Base-by-base conservation (phyloP, 192 early-diverging fungal genomes). In the Pilaira anomala region DNA sequence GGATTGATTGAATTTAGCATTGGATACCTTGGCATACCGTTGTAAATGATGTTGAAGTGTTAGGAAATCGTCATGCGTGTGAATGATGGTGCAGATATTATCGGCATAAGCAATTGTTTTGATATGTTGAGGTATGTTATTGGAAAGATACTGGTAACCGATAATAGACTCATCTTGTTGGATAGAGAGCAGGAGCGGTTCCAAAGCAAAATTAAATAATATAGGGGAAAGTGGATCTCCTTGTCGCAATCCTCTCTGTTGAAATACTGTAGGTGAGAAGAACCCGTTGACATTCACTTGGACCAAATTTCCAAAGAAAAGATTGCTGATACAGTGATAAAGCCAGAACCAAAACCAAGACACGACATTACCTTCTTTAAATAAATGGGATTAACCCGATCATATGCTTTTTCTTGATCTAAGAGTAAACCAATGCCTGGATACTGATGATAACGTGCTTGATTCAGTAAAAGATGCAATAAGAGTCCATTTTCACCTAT, bases 181-280 rank as follows among this genome's bases (percentile, higher is more conserved):
- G 3, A 72, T 39, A 3, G 25, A 3, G 3, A 51, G 64, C 0
- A 75, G 18, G 0, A 69, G 50, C 6, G 73, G 73, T 16, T 75
- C 73, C 19, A 75, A 30, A 26, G 65, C 68, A 3, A 70, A 29
- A 29, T 70, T 68, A 56, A 64, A 68, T 4, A 76, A 62, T 9
- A 65, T 12, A 2, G 72, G 72, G 2, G 72, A 69, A 8, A 74
- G 45, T 7, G 69, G 75, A 33, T 76, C 70, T 1, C 75, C 71
- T 28, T 77, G 75, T 5, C 75, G 49, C 0, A 77, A 39, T 0
- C 75, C 70, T 39, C 71, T 7, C 16, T 21, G 12, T 56, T 76
- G 70, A 7, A 22, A 0, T 29, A 72, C 62, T 16, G 60, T 48
- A 1, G 26, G 12, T 3, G 26, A 24, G 0, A 61, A 7, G 11